phyloP scores from a whole-genome alignment of 352 stramenopile genomes.

The Globisporangium nunn region DNA sequence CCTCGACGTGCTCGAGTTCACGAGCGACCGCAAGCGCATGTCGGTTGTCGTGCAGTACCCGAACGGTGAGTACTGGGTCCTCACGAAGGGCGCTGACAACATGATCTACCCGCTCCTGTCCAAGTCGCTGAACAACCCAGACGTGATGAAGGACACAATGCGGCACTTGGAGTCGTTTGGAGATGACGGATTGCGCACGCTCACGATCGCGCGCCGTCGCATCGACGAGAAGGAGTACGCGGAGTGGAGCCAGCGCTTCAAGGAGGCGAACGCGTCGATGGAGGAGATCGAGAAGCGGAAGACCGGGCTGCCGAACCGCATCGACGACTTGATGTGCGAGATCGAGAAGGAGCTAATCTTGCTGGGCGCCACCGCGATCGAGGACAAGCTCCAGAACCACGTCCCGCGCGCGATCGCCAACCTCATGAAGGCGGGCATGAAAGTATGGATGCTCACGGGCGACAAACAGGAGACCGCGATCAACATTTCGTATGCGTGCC shows the following conservation, averaged over 20 bases:
- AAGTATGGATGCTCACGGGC: conserved; percentile 92
- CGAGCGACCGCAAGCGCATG: conserved; percentile 92
- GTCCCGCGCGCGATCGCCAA: conserved; percentile 86
- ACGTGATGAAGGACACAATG: conserved; percentile 22
- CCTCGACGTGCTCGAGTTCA: conserved; percentile 90
- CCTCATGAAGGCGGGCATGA: conserved; percentile 81
- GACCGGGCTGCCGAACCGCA: conserved; percentile 57
- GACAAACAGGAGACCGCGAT: conserved; percentile 94
- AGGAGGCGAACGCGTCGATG: conserved; percentile 58
- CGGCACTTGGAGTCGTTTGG: conserved; percentile 76
- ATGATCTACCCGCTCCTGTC: conserved; percentile 49
- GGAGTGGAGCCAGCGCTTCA: conserved; percentile 51
- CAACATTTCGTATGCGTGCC: conserved; percentile 90
- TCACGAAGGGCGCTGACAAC: conserved; percentile 67
- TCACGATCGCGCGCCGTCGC: conserved; percentile 73
- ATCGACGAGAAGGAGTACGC: conserved; percentile 40
- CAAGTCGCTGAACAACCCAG: conserved; percentile 7
- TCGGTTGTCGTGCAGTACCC: conserved; percentile 80
- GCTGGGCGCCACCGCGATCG: conserved; percentile 89
- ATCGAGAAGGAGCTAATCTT: conserved; percentile 79
- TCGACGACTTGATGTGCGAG: conserved; percentile 75
- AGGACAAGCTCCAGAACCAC: conserved; percentile 90
- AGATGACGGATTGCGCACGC: conserved; percentile 80
- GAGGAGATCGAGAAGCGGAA: conserved; percentile 78
- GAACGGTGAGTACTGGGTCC: conserved; percentile 49